Percentiles rank a stretch among this genome's conserved stretches.
Conservation (phyloP, 495 filamentous ascomycete genomes). For the Penicillium cataractarum region DNA sequence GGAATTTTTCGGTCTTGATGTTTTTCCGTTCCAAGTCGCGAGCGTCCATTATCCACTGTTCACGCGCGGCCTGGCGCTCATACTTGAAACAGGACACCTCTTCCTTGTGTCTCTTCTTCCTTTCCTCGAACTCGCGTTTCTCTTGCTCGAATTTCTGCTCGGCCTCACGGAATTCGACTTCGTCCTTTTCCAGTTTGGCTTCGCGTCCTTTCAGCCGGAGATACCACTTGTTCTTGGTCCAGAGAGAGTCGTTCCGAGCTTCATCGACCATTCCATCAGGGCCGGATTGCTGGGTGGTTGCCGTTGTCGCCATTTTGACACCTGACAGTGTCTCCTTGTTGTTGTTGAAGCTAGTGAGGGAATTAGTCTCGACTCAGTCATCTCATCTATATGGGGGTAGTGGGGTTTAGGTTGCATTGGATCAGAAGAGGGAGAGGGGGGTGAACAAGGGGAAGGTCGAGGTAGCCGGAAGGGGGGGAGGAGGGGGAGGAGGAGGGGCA, state of each 20-base stretch:
- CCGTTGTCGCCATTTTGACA: not conserved
- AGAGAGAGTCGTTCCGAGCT: too few species aligned
- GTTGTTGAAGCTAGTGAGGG: not conserved
- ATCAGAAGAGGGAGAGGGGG: too few species aligned
- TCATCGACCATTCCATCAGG: not conserved
- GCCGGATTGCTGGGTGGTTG: not conserved
- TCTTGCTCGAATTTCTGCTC: not conserved
- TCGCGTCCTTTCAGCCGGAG: too few species aligned
- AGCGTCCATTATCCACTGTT: too few species aligned
- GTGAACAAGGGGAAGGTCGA: not conserved
- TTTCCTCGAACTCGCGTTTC: too few species aligned
- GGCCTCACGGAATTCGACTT: not conserved
- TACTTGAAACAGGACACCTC: too few species aligned
- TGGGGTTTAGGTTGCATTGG: not conserved
- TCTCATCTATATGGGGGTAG: not conserved
- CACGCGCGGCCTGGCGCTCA: too few species aligned
- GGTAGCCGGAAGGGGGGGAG: not conserved
- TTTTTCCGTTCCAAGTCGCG: too few species aligned
- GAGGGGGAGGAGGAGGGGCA: not conserved
- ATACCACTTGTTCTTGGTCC: too few species aligned
- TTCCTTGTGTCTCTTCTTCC: too few species aligned
- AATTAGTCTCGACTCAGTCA: not conserved
- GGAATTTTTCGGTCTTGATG: too few species aligned
- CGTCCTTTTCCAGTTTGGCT: not conserved
- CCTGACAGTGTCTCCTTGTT: constrained; percentile 7